These are phyloP conservation scores for Suillus plorans DNA, from an alignment of 768 basidiomycete species.

Conservation along the genomic window DNA sequence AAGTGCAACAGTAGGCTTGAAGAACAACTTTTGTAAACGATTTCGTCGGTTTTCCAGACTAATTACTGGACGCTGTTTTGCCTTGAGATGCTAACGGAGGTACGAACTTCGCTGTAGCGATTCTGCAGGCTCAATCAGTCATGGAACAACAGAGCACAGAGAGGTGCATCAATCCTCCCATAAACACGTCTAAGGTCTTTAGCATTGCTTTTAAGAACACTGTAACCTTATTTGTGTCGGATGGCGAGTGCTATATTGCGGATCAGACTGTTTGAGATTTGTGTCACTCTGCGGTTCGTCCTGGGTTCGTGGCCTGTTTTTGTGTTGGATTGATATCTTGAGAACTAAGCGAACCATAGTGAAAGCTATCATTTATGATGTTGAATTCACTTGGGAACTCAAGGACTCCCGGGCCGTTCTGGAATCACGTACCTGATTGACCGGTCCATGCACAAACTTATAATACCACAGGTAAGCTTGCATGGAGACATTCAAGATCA, in stretches of 20 bases:
- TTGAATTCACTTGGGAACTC: no score
- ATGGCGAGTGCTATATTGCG: slow-evolving; percentile 45
- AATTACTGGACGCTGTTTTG: slow-evolving; percentile 42
- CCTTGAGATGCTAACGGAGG: slow-evolving; percentile 29
- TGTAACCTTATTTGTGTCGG: slow-evolving; percentile 53
- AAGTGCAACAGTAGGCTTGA: neutral
- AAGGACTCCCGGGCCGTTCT: no score
- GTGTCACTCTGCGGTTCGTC: slow-evolving; percentile 40
- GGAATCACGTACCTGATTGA: no score
- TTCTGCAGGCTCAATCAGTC: slow-evolving; percentile 32
- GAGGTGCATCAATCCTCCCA: slow-evolving; percentile 30
- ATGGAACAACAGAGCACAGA: slow-evolving; percentile 48
- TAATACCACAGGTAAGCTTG: neutral
- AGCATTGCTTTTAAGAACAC: slow-evolving; percentile 33
- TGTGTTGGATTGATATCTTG: neutral
- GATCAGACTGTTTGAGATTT: slow-evolving; percentile 38
- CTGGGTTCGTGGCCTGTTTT: slow-evolving; percentile 36
- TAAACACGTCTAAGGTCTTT: neutral
- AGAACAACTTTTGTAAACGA: slow-evolving; percentile 36
- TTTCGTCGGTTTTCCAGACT: slow-evolving; percentile 42
- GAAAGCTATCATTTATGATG: no score
- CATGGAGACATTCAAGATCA: neutral
- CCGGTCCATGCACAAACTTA: no score
- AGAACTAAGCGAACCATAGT: no score
- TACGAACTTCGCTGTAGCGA: slow-evolving; percentile 45